Conservation (phyloP, 352 stramenopile genomes). For the Pythium rhizo-oryzae region DNA sequence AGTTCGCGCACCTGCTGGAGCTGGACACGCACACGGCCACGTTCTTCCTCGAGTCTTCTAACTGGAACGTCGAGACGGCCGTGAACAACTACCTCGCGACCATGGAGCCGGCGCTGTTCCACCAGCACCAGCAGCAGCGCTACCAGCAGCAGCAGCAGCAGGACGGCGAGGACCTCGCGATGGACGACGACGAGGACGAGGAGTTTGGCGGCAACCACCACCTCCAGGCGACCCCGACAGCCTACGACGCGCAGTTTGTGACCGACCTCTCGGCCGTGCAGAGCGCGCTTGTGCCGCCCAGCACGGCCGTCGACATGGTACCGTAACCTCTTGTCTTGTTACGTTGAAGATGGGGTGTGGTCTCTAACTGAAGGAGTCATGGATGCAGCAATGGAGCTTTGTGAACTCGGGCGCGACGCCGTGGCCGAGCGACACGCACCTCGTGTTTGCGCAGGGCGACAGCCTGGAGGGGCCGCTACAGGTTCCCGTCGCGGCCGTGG, state of each 20-base stretch:
- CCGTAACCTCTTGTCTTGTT: no score
- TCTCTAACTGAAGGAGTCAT: no score
- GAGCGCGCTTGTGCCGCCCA: constrained; percentile 53
- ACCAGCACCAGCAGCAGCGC: no score
- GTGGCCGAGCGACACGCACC: constrained; percentile 60
- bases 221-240: constrained; percentile 6
- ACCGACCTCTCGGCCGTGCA: constrained; percentile 69
- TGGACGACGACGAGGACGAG: constrained; percentile 47
- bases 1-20: constrained; percentile 80
- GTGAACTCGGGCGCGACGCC: constrained; percentile 57
- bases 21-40: constrained; percentile 65
- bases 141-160: constrained; percentile 18
- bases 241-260: constrained; percentile 60
- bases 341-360: no score
- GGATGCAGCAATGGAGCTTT: constrained; percentile 72
- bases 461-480: constrained; percentile 61
- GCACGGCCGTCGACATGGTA: constrained; percentile 63
- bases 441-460: constrained; percentile 73
- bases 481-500: constrained; percentile 45
- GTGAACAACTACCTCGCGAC: constrained; percentile 83
- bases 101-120: constrained; percentile 48
- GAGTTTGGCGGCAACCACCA: constrained; percentile 14
- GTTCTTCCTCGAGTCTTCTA: constrained; percentile 89
- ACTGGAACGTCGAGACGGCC: constrained; percentile 89
- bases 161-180: constrained; percentile 46